A percentile compares a stretch with the other conserved stretches of the same genome.
Evolutionary conservation across 2,329 filamentous ascomycete species (phyloP).

Genomic region (Parasarocladium wereldwijsianum): DNA sequence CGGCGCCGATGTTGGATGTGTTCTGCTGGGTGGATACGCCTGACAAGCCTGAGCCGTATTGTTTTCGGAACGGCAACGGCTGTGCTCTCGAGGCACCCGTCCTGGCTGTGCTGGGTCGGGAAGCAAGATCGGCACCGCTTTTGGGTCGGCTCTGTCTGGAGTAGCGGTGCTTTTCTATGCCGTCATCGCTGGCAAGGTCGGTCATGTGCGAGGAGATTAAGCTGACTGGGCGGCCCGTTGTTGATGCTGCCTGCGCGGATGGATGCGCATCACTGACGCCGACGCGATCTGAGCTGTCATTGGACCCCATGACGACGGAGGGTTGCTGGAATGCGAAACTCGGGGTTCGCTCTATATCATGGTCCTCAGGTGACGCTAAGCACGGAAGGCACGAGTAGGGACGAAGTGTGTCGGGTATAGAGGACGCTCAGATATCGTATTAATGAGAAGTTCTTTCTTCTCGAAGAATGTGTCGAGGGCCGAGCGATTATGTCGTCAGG

Average conservation of each 20-base stretch:
- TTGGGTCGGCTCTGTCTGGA: slow-evolving; percentile 15
- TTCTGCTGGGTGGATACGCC: slow-evolving; percentile 9
- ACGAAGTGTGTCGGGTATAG: too few relatives aligned
- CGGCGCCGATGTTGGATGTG: slow-evolving; percentile 3
- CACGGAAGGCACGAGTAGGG: too few relatives aligned
- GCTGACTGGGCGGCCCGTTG: slow-evolving; percentile 38
- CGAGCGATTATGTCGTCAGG: too few relatives aligned
- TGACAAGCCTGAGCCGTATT: slow-evolving; percentile 2
- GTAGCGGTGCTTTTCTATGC: slow-evolving; percentile 17
- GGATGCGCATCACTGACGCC: slow-evolving; percentile 24
- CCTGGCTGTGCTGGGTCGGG: slow-evolving; percentile 38
- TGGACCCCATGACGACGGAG: slow-evolving; percentile 23
- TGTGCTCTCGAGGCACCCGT: slow-evolving; percentile 24
- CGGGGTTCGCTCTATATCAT: too few relatives aligned
- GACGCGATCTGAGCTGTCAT: slow-evolving; percentile 18
- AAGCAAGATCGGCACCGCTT: slow-evolving; percentile 24
- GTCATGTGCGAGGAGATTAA: slow-evolving; percentile 63
- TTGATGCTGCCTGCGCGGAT: slow-evolving; percentile 23
- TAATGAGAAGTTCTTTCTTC: too few relatives aligned
- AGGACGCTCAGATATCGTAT: too few relatives aligned
- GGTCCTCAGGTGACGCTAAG: too few relatives aligned
- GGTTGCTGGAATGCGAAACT: too few relatives aligned
- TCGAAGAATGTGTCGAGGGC: too few relatives aligned
- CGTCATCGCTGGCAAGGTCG: slow-evolving; percentile 44
- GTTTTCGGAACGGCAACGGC: slow-evolving; percentile 2